Evolutionary conservation across 192 early-diverging fungal species (phyloP).

Genomic region (Entophlyctis helioformis): DNA sequence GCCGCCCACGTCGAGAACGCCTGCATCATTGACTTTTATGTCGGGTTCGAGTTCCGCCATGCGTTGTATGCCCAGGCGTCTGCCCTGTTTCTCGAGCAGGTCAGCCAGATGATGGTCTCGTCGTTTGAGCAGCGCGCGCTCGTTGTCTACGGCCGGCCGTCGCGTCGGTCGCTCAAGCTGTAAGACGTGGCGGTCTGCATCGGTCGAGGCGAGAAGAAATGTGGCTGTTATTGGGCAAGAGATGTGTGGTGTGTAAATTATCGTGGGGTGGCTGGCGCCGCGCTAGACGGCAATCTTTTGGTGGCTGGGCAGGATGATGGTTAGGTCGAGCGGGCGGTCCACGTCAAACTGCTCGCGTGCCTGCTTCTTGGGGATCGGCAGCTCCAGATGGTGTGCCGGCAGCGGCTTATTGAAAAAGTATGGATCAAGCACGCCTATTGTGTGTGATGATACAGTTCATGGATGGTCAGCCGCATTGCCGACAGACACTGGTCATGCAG

Average conservation of each 20-base stretch:
- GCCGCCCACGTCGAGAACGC: too few species aligned
- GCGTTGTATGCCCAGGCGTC: constrained; percentile 69
- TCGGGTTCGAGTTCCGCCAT: constrained; percentile 74
- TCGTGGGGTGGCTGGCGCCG: too few species aligned
- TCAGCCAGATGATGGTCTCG: constrained; percentile 57
- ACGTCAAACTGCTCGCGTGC: constrained; percentile 34
- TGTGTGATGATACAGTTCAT: too few species aligned
- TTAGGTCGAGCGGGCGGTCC: constrained; percentile 23
- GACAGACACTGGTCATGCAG: too few species aligned
- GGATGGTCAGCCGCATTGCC: too few species aligned
- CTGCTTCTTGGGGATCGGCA: constrained; percentile 37
- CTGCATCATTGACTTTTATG: constrained; percentile 64
- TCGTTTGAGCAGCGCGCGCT: constrained; percentile 53
- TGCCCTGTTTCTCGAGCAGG: constrained; percentile 64
- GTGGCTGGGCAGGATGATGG: too few species aligned
- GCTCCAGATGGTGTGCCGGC: constrained; percentile 44
- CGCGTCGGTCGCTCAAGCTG: too few species aligned
- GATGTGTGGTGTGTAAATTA: too few species aligned
- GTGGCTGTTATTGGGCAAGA: too few species aligned
- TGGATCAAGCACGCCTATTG: constrained; percentile 33
- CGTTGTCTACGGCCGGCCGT: constrained; percentile 28
- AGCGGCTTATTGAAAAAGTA: constrained; percentile 44
- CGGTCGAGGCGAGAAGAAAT: too few species aligned
- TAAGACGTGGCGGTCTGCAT: too few species aligned
- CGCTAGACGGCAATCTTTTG: too few species aligned